These are phyloP conservation scores for Xylariales sp. DNA, from an alignment of 2,329 filamentous ascomycete species.

Conservation along the genomic window DNA sequence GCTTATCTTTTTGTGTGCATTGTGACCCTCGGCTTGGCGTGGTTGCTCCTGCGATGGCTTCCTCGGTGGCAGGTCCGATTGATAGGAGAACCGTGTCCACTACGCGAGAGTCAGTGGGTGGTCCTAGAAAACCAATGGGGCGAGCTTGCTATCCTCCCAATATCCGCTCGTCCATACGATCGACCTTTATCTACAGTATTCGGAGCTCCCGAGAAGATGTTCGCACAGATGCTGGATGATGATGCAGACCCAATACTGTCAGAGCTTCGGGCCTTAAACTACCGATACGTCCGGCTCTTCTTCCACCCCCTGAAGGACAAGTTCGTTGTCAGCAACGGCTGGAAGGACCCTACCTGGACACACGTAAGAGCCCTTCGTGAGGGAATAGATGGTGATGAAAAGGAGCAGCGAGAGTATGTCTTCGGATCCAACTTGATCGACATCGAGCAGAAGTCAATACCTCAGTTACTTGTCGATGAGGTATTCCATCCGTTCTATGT, in stretches of 20 bases:
- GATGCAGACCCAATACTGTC: conserved; percentile 76
- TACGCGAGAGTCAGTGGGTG: conserved; percentile 81
- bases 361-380: conserved; percentile 68
- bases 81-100: conserved; percentile 61
- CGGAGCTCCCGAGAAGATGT: conserved; percentile 59
- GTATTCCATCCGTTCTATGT: conserved; percentile 97
- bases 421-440: conserved; percentile 91
- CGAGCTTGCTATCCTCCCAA: conserved; percentile 73
- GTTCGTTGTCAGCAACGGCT: conserved; percentile 80
- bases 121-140: conserved; percentile 98
- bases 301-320: conserved; percentile 87
- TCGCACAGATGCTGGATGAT: conserved; percentile 49
- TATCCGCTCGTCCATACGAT: conserved; percentile 52
- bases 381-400: conserved; percentile 86
- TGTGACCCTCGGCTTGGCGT: conserved; percentile 70
- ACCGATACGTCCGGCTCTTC: conserved; percentile 89
- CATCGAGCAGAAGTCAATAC: conserved; percentile 81
- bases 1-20: conserved; percentile 68
- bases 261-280: conserved; percentile 74
- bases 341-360: conserved; percentile 91
- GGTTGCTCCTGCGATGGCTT: conserved; percentile 83
- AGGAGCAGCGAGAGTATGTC: conserved; percentile 73
- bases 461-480: conserved; percentile 84
- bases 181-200: conserved; percentile 60
- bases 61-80: conserved; percentile 80